These are phyloP conservation scores for Wickerhamiella infanticola DNA, from an alignment of 1,139 yeast species.

Conservation along the genomic window DNA sequence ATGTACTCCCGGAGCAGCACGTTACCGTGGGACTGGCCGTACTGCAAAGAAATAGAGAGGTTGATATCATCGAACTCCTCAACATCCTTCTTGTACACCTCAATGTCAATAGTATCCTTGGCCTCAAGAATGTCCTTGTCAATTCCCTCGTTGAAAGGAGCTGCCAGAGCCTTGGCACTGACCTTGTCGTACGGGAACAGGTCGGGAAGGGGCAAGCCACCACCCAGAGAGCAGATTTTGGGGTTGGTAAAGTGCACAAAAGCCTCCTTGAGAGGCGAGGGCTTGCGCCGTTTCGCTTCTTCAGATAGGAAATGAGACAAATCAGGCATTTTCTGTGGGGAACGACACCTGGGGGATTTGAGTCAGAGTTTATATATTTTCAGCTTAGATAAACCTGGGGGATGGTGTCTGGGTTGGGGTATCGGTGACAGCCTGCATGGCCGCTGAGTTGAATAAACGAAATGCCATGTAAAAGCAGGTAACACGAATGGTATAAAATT, in stretches of 20 bases:
- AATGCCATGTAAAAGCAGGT: no score
- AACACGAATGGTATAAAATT: no score
- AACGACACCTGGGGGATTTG: no score
- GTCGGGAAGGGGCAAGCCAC: slow-evolving; percentile 83
- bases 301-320: slow-evolving; percentile 58
- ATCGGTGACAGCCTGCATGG: no score
- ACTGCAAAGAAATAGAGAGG: slow-evolving; percentile 74
- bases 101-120: slow-evolving; percentile 31
- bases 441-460: no score
- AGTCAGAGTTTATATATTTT: no score
- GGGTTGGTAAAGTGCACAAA: slow-evolving; percentile 64
- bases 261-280: slow-evolving; percentile 72
- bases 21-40: slow-evolving; percentile 74
- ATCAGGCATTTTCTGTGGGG: slow-evolving; percentile 25
- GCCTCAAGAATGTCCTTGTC: slow-evolving; percentile 42
- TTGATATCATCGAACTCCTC: slow-evolving; percentile 43
- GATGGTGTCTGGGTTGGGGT: no score
- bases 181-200: slow-evolving; percentile 83
- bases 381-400: no score
- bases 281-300: slow-evolving; percentile 62
- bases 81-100: slow-evolving; percentile 27
- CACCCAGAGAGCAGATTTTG: slow-evolving; percentile 76
- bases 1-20: slow-evolving; percentile 51
- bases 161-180: slow-evolving; percentile 52
- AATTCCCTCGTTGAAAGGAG: slow-evolving; percentile 64